Percentiles rank a stretch among this genome's conserved stretches.
Evolutionary conservation across 1,139 yeast species (phyloP).

Genomic region (Eremothecium coryli): DNA sequence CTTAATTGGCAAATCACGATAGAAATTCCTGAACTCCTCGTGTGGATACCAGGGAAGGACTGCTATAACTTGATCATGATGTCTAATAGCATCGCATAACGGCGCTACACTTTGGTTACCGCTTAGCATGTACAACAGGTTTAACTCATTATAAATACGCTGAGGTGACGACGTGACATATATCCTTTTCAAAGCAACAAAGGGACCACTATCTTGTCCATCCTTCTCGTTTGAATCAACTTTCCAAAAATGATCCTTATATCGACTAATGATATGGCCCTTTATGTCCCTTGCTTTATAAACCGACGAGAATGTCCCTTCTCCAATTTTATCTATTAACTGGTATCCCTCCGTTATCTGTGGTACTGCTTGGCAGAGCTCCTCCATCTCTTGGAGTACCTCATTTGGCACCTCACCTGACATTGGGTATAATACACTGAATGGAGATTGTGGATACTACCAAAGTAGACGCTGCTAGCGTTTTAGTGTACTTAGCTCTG

Average conservation of each 20-base stretch:
- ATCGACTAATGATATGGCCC: constrained; percentile 22
- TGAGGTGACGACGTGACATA: constrained; percentile 93
- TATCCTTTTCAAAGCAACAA: constrained; percentile 86
- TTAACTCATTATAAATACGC: constrained; percentile 80
- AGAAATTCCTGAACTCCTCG: constrained; percentile 81
- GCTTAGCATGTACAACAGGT: constrained; percentile 54
- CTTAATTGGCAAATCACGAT: constrained; percentile 63
- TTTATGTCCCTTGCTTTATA: constrained; percentile 69
- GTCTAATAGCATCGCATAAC: constrained; percentile 73
- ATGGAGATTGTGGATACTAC: too few species aligned
- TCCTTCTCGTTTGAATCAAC: constrained; percentile 34
- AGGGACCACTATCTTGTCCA: constrained; percentile 12
- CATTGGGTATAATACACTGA: not conserved
- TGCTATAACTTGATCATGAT: constrained; percentile 86
- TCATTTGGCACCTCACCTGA: constrained; percentile 31
- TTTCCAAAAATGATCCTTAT: constrained; percentile 26
- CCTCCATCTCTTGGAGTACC: constrained; percentile 57
- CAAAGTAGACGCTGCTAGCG: too few species aligned
- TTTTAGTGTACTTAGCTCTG: too few species aligned
- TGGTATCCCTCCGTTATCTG: constrained; percentile 51
- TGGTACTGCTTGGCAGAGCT: constrained; percentile 55
- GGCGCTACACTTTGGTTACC: constrained; percentile 81
- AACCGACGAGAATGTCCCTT: constrained; percentile 87
- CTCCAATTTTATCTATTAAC: constrained; percentile 81
- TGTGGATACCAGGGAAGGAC: constrained; percentile 88